Evolutionary conservation across 257 asterid genomes (phyloP).

Genomic region (Primulina huaijiensis): DNA sequence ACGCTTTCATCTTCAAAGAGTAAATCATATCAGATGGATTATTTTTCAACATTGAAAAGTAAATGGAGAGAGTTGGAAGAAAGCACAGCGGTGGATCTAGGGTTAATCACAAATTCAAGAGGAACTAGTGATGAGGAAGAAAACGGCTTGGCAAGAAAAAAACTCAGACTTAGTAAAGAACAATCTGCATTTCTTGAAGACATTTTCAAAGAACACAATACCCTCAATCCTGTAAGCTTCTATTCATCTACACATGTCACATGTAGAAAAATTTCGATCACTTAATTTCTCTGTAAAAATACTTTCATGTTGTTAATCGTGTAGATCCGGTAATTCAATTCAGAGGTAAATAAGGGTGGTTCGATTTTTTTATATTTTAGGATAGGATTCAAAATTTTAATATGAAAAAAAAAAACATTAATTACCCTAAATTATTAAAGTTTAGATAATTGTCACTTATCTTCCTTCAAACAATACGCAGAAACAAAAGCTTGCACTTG

Average conservation of each 20-base stretch:
- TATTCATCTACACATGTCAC: no score
- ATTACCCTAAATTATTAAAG: no score
- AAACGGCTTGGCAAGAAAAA: constrained; percentile 49
- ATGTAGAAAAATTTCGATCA: no score
- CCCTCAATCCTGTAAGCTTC: constrained; percentile 82
- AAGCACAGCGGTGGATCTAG: constrained; percentile 12
- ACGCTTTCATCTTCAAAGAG: constrained; percentile 50
- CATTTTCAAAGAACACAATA: constrained; percentile 81
- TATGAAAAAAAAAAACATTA: no score
- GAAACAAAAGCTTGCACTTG: constrained; percentile 78
- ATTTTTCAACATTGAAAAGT: constrained; percentile 28
- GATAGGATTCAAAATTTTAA: no score
- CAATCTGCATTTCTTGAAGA: constrained; percentile 92
- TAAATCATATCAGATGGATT: constrained; percentile 62
- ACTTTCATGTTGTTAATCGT: no score
- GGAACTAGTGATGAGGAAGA: constrained; percentile 62
- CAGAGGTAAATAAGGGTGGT: no score
- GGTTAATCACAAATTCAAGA: constrained; percentile 41
- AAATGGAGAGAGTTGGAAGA: constrained; percentile 39
- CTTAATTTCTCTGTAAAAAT: no score
- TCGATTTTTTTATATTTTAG: no score
- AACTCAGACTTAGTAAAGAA: constrained; percentile 70
- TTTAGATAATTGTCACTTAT: no score
- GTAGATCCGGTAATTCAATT: no score
- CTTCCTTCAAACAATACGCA: constrained; percentile 20